Evolutionary conservation across 2,329 filamentous ascomycete species (phyloP), one percentile per base, ranked within the genome.

Genomic region (Plectosphaerella sp.): DNA sequence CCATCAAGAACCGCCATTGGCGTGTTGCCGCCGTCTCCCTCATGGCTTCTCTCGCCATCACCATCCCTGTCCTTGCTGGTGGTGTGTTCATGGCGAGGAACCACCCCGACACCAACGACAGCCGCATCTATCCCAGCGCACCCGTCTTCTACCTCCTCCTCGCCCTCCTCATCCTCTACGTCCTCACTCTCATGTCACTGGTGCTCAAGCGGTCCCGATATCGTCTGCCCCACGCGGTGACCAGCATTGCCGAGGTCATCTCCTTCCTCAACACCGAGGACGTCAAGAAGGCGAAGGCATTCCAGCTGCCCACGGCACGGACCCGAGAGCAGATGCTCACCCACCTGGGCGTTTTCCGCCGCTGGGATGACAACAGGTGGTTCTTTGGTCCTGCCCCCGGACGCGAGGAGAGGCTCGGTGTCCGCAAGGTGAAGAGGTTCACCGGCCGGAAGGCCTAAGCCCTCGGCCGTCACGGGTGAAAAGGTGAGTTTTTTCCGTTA

Each of bases 51-150:
- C 61, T 86, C 43, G 84, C 84, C 58, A 69, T 83, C 47, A 72
- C 84, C 51, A 71, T 91, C 20, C 88, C 88, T 2, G 72, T 88
- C 52, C 75, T 92, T 6, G 80, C 78, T 0, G 87, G 87, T 33
- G 88, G 87, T 9, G 68, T 88, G 45, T 90, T 92, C 72, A 86
- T 89, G 79, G 86, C 87, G 2, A 77, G 90, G 49, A 89, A 86
- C 47, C 76, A 79, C 45, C 60, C 73, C 4, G 60, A 64, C 5
- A 64, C 67, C 5, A 71, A 72, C 15, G 63, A 73, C 20, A 79
- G 87, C 22, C 77, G 77, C 55, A 88, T 96, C 71, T 85, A 85
- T 52, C 84, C 91, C 10, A 84, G 89, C 60, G 78, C 91, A 59
- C 78, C 88, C 1, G 85, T 87, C 24, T 91, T 87, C 65, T 87